Conservation (phyloP, 169 alveolate genomes). For the Plasmodium chabaudi region DNA sequence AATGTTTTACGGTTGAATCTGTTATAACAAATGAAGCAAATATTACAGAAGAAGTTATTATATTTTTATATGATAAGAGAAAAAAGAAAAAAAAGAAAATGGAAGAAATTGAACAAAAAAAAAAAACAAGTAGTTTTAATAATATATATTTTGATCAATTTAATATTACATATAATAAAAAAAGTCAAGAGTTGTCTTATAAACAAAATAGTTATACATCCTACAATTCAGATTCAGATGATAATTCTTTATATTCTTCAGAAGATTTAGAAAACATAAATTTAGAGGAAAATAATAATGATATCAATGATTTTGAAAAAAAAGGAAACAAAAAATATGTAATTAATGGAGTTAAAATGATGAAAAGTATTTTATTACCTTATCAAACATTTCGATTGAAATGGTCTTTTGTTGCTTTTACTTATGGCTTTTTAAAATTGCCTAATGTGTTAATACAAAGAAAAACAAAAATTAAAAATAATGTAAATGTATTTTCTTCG, state of each 20-base stretch:
- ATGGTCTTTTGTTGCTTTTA: constrained; percentile 53
- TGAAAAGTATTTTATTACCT: constrained; percentile 68
- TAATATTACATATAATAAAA: background rate
- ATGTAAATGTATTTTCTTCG: constrained; percentile 59
- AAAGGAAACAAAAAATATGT: constrained; percentile 18
- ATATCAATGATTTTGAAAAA: constrained; percentile 1
- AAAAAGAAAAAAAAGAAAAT: constrained; percentile 8
- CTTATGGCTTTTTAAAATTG: constrained; percentile 39
- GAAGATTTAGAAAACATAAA: constrained; percentile 39
- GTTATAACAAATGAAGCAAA: constrained; percentile 65
- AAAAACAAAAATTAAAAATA: constrained; percentile 62
- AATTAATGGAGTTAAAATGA: constrained; percentile 37
- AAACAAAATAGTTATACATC: constrained; percentile 9
- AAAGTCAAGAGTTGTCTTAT: background rate
- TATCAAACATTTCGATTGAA: constrained; percentile 46
- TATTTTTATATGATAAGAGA: constrained; percentile 50
- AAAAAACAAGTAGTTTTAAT: background rate
- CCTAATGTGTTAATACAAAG: constrained; percentile 58
- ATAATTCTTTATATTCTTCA: constrained; percentile 18
- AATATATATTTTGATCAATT: background rate
- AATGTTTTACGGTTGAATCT: constrained; percentile 41
- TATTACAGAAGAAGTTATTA: constrained; percentile 70
- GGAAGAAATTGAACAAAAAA: background rate
- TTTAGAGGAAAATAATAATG: background rate
- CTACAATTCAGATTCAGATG: background rate